Evolutionary conservation across 1,284 basidiomycete genomes (phyloP), one percentile per base, ranked within the genome.

Genomic region (Coriolopsis trogii): DNA sequence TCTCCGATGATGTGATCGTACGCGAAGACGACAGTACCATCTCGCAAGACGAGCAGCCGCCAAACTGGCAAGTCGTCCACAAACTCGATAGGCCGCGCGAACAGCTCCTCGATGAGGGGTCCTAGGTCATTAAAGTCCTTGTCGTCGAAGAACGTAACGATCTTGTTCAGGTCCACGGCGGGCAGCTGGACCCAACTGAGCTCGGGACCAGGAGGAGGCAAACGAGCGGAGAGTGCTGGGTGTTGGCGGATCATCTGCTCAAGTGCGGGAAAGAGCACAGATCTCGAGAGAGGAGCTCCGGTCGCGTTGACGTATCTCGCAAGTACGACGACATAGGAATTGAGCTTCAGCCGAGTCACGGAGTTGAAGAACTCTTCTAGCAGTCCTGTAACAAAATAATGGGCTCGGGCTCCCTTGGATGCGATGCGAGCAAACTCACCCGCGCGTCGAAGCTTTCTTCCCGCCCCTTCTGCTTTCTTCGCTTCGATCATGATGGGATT

Each of bases 1-100:
- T 77, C 75, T 1, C 70, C 73, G 34, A 76, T 70, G 39, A 55
- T 56, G 55, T 78, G 75, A 45, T 75, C 69, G 51, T 66, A 74
- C 12, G 66, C 68, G 47, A 75, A 73, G 6, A 70, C 43, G 21
- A 76, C 58, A 2, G 63, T 70, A 16, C 67, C 65, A 34, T 71
- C 67, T 10, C 50, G 50, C 21, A 72, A 46, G 4, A 76, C 68
- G 13, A 65, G 45, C 3, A 76, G 56, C 16, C 72, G 67, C 76
- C 76, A 78, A 2, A 73, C 61, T 0, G 73, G 75, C 9, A 61
- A 29, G 24, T 62, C 59, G 1, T 61, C 57, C 3, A 52, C 36
- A 1, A 61, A 59, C 28, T 68, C 63, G 38, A 73, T 66, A 3
- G 58, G 62, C 6, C 42, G 55, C 6, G 56, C 49, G n/a, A 72